phyloP scores from a whole-genome alignment of 805 yeast genomes.

The Barnettozyma botsteinii region DNA sequence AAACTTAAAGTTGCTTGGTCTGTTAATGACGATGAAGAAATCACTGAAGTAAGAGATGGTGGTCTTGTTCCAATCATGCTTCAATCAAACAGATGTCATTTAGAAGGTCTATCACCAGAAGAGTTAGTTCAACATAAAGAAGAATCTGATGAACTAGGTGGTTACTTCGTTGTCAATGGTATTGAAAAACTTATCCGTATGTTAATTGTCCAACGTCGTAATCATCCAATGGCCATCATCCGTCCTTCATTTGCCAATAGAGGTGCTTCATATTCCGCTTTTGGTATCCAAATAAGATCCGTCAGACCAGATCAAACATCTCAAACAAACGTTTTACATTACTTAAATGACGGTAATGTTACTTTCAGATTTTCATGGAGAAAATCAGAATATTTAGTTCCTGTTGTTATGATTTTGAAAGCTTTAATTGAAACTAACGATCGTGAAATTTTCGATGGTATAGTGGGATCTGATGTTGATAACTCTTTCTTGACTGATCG shows the following conservation, averaged over 20 bases:
- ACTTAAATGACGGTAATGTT: conserved; percentile 90
- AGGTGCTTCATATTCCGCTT: conserved; percentile 84
- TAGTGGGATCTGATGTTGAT: conserved; percentile 79
- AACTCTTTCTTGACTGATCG: conserved; percentile 97
- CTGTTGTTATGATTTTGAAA: conserved; percentile 86
- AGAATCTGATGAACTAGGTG: conserved; percentile 94
- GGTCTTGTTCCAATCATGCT: conserved; percentile 93
- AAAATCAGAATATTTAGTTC: conserved; percentile 90
- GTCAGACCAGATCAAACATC: conserved; percentile 97
- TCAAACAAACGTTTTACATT: conserved; percentile 95
- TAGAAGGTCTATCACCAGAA: conserved; percentile 75
- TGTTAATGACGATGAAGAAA: conserved; percentile 83
- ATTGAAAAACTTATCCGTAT: conserved; percentile 93
- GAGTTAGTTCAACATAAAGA: conserved; percentile 75
- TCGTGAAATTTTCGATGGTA: conserved; percentile 93
- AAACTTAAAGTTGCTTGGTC: conserved; percentile 77
- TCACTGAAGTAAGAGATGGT: conserved; percentile 77
- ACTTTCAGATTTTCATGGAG: conserved; percentile 97
- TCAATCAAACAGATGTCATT: conserved; percentile 84
- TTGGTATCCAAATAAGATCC: conserved; percentile 89
- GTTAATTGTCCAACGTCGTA: conserved; percentile 96
- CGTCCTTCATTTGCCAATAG: conserved; percentile 93
- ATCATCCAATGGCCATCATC: conserved; percentile 95
- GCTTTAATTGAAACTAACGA: conserved; percentile 89
- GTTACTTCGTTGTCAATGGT: conserved; percentile 91